These are phyloP conservation scores for Conticribra guillardii DNA, from an alignment of 108 stramenopile genomes.

Conservation along the genomic window DNA sequence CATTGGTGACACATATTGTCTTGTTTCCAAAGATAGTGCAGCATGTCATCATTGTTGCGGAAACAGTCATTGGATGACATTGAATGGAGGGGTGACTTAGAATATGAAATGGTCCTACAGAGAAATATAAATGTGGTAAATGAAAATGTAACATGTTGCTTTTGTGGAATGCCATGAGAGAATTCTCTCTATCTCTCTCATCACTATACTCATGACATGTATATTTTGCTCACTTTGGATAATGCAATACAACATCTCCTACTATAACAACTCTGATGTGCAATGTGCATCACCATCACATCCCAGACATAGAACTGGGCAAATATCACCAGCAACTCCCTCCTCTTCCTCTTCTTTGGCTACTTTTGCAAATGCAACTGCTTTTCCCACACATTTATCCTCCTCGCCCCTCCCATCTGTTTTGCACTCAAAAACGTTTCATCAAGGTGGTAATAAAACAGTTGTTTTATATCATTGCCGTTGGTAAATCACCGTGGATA, in stretches of 20 bases:
- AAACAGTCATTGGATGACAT: conserved; percentile 11
- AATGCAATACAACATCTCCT: background rate
- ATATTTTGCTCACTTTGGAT: too few relatives aligned
- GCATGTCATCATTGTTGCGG: conserved; percentile 5
- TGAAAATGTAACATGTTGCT: conserved; percentile 6
- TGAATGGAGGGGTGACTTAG: conserved; percentile 62
- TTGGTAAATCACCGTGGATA: conserved; percentile 72
- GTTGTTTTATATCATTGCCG: conserved; percentile 78
- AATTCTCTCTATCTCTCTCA: background rate
- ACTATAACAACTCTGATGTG: background rate
- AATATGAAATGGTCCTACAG: conserved; percentile 63
- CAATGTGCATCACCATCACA: background rate
- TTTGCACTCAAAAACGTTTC: conserved; percentile 80
- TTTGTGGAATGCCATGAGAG: background rate
- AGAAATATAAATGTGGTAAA: conserved; percentile 77
- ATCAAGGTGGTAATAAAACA: conserved; percentile 78
- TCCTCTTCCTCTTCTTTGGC: conserved; percentile 85
- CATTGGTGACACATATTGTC: conserved; percentile 9
- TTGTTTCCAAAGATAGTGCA: conserved; percentile 12
- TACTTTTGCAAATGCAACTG: conserved; percentile 79
- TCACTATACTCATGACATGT: too few relatives aligned
- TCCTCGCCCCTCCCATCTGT: conserved; percentile 73
- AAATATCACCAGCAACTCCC: conserved; percentile 73
- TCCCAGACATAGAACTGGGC: conserved; percentile 61
- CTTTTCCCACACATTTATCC: conserved; percentile 59